Percentiles rank a stretch among this genome's conserved stretches.
Conservation (phyloP, 2,329 filamentous ascomycete species). For the Trichoderma pleuroti region DNA sequence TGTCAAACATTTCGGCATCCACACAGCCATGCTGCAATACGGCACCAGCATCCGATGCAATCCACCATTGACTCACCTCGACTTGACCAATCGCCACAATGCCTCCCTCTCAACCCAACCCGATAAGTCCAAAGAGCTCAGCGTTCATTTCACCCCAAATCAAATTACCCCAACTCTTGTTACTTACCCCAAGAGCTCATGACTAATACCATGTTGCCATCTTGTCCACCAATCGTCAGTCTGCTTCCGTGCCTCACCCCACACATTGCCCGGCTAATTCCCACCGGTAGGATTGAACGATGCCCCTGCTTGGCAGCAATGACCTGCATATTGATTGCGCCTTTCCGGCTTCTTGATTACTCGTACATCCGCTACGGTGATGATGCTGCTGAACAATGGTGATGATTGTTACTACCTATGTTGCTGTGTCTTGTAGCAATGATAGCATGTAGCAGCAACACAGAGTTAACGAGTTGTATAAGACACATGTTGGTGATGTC, state of each 20-base stretch:
- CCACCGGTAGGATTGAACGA: background rate
- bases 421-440: background rate
- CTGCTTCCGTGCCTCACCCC: background rate
- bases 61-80: background rate
- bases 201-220: background rate
- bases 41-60: background rate
- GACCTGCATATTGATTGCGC: background rate
- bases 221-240: background rate
- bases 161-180: background rate
- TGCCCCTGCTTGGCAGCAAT: constrained; percentile 1
- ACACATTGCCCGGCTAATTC: constrained; percentile 6
- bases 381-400: background rate
- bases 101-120: background rate
- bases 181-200: constrained; percentile 4
- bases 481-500: background rate
- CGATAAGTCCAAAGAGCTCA: background rate
- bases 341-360: background rate
- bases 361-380: background rate
- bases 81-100: background rate
- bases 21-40: background rate
- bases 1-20: background rate
- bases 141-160: background rate
- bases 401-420: background rate
- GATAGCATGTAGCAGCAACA: background rate
- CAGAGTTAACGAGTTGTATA: background rate